Percentiles rank a stretch among this genome's conserved stretches.
Evolutionary conservation across 1,139 yeast species (phyloP).

Genomic region (Meyerozyma smithsonii): DNA sequence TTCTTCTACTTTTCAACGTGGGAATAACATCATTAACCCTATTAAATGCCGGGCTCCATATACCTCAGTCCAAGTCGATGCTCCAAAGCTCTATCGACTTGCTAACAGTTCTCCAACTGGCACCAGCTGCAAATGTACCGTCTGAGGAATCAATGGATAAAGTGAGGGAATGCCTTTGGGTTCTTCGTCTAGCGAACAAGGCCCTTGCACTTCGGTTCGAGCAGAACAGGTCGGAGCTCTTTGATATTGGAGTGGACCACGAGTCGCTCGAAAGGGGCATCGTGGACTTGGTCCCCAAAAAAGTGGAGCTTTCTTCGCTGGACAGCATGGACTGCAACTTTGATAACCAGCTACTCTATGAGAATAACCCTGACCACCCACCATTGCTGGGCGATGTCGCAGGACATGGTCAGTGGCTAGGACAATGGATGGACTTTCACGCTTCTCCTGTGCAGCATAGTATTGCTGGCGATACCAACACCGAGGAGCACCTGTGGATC

Average conservation of each 20-base stretch:
- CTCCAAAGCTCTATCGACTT: constrained; percentile 24
- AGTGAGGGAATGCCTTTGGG: constrained; percentile 61
- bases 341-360: background rate
- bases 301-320: too few species aligned
- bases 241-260: constrained; percentile 42
- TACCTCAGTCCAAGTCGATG: constrained; percentile 21
- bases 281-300: too few species aligned
- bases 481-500: background rate
- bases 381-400: background rate
- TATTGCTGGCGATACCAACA: background rate
- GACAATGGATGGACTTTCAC: background rate
- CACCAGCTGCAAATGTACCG: constrained; percentile 24
- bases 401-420: background rate
- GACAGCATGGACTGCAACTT: too few species aligned
- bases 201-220: constrained; percentile 44
- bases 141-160: constrained; percentile 8
- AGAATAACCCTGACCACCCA: background rate
- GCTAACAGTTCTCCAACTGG: constrained; percentile 21
- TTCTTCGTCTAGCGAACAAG: constrained; percentile 51
- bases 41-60: constrained; percentile 38
- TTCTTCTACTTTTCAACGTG: constrained; percentile 43
- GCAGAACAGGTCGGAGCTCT: constrained; percentile 35
- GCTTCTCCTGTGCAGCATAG: background rate
- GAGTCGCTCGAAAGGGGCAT: background rate
- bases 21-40: constrained; percentile 44